These are phyloP conservation scores for Macrolepiota dolichaula DNA, from an alignment of 768 basidiomycete genomes.

Conservation along the genomic window DNA sequence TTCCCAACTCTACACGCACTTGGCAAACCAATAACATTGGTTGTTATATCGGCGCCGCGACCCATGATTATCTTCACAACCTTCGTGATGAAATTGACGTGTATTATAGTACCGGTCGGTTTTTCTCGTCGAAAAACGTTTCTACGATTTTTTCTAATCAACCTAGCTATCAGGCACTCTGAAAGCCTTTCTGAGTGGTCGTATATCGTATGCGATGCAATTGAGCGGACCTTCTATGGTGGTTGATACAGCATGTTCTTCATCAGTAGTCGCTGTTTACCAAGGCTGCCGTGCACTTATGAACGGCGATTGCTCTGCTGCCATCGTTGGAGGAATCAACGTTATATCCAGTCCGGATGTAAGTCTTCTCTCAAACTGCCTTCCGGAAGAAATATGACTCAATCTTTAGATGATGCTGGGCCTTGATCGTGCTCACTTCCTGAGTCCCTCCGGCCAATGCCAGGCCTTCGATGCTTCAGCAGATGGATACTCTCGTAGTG, in stretches of 20 bases:
- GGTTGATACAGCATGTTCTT: constrained; percentile 76
- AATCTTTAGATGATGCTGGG: constrained; percentile 64
- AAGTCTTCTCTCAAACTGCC: constrained; percentile 19
- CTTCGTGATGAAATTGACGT: constrained; percentile 60
- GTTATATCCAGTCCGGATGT: constrained; percentile 71
- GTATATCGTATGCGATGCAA: constrained; percentile 67
- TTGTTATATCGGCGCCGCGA: constrained; percentile 68
- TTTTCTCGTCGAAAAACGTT: neutral
- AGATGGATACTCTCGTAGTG: constrained; percentile 70
- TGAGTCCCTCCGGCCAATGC: constrained; percentile 65
- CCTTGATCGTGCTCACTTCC: constrained; percentile 66
- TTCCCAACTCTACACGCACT: constrained; percentile 53
- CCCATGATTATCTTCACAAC: constrained; percentile 69
- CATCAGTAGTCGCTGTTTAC: constrained; percentile 65
- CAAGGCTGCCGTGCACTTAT: constrained; percentile 65
- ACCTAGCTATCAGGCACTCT: constrained; percentile 50
- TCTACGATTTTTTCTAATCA: neutral
- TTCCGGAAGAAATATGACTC: neutral
- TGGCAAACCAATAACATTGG: constrained; percentile 56
- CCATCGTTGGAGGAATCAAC: constrained; percentile 76
- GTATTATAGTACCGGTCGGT: constrained; percentile 64
- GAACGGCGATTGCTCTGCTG: constrained; percentile 62
- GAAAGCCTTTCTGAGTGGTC: constrained; percentile 66
- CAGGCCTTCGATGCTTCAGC: constrained; percentile 70
- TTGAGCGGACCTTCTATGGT: constrained; percentile 71